Evolutionary conservation across 177 flowering plant genomes (phyloP).

Genomic region (Tripterygium wilfordii): DNA sequence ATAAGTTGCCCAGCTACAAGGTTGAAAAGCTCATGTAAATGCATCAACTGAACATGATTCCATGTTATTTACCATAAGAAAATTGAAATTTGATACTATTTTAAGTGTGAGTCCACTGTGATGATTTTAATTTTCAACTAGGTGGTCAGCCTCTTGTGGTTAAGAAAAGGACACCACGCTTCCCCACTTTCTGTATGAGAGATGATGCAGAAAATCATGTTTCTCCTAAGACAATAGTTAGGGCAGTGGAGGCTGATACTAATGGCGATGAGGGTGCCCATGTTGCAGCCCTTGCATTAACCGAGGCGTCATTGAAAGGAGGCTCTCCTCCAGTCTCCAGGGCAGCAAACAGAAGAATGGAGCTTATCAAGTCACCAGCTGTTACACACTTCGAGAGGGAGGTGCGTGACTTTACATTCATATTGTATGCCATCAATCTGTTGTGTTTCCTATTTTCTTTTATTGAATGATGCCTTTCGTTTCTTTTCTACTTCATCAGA

Average conservation of each 20-base stretch:
- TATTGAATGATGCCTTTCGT: background rate
- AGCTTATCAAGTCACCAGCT: constrained; percentile 17
- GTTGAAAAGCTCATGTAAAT: no score
- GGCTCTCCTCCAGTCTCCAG: constrained; percentile 29
- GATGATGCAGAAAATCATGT: constrained; percentile 12
- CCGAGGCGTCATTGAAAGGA: constrained; percentile 31
- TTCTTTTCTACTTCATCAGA: constrained; percentile 8
- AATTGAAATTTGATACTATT: no score
- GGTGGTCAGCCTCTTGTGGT: constrained; percentile 32
- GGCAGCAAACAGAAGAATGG: constrained; percentile 10
- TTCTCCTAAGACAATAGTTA: constrained; percentile 12
- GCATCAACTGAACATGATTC: no score
- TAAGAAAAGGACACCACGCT: constrained; percentile 46
- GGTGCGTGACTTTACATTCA: constrained; percentile 14
- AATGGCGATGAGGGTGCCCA: constrained; percentile 32
- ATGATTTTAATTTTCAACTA: background rate
- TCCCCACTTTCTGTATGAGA: constrained; percentile 29
- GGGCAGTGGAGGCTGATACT: constrained; percentile 15
- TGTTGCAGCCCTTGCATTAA: constrained; percentile 33
- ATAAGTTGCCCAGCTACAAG: no score
- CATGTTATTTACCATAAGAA: no score
- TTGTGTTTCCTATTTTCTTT: background rate
- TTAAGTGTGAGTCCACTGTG: constrained; percentile 2
- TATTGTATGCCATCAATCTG: no score
- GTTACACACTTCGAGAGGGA: constrained; percentile 22